Evolutionary conservation across 192 early-diverging fungal species (phyloP).

Genomic region (Endogone sp.): DNA sequence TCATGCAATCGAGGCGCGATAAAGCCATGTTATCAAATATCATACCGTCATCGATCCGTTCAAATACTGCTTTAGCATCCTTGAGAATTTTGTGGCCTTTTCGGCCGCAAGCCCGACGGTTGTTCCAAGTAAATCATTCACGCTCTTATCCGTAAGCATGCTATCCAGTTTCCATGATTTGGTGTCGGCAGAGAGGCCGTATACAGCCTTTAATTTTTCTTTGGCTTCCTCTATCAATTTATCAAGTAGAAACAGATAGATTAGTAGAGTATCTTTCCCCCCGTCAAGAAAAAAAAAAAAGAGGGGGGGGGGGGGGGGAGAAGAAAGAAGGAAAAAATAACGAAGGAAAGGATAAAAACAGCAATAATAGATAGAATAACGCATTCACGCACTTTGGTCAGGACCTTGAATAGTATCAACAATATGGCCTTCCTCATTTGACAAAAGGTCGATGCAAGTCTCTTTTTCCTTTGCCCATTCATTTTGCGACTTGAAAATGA

Average conservation of each 20-base stretch:
- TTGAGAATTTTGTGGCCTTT: background rate
- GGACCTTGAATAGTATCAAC: background rate
- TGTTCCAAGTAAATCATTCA: background rate
- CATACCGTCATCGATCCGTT: background rate
- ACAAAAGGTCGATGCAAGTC: background rate
- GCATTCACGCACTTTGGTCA: background rate
- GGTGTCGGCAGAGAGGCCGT: background rate
- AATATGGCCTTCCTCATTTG: background rate
- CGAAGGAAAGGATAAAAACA: no score
- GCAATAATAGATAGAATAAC: background rate
- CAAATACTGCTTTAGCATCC: background rate
- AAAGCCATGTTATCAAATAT: no score
- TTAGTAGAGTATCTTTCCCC: no score
- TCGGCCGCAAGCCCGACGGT: background rate
- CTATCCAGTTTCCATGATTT: background rate
- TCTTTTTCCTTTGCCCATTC: background rate
- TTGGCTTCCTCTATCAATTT: background rate
- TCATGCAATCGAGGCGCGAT: no score
- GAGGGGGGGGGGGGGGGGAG: no score
- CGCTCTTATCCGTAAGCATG: background rate
- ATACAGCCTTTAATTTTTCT: background rate
- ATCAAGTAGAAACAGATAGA: background rate
- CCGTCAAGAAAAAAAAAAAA: no score
- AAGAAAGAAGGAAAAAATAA: no score
- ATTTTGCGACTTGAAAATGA: background rate